A percentile compares a stretch with the other conserved stretches of the same genome.
These are phyloP conservation scores for Penicillium cataractarum DNA, from an alignment of 495 filamentous ascomycete species.

Conservation along the genomic window DNA sequence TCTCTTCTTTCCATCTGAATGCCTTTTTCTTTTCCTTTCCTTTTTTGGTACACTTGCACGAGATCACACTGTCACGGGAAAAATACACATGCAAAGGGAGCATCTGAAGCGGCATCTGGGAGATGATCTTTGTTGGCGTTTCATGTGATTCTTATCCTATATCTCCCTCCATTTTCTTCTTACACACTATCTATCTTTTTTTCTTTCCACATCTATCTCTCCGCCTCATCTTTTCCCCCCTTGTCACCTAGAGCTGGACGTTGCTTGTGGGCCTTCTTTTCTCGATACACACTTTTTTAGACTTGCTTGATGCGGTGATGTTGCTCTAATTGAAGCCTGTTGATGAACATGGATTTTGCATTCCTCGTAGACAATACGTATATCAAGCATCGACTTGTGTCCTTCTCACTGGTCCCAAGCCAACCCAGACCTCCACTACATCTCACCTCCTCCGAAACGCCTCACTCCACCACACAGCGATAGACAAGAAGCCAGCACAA, in stretches of 20 bases:
- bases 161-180: constrained; percentile 12
- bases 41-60: constrained; percentile 32
- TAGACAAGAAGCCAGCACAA: background rate
- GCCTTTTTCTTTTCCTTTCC: constrained; percentile 9
- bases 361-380: background rate
- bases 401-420: background rate
- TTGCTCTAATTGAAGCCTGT: constrained; percentile 22
- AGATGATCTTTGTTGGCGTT: constrained; percentile 40
- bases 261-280: constrained; percentile 18
- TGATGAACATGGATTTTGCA: background rate
- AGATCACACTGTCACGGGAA: constrained; percentile 30
- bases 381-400: background rate
- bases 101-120: constrained; percentile 41
- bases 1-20: constrained; percentile 17
- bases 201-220: constrained; percentile 8
- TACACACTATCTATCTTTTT: constrained; percentile 18
- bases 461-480: background rate
- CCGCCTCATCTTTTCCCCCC: constrained; percentile 25
- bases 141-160: constrained; percentile 31
- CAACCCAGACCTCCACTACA: background rate
- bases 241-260: constrained; percentile 24
- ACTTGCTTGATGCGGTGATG: constrained; percentile 24
- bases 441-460: background rate
- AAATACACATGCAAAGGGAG: constrained; percentile 31
- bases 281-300: constrained; percentile 31